phyloP scores from a whole-genome alignment of 805 yeast species.

The Suhomyces xylopsoci region DNA sequence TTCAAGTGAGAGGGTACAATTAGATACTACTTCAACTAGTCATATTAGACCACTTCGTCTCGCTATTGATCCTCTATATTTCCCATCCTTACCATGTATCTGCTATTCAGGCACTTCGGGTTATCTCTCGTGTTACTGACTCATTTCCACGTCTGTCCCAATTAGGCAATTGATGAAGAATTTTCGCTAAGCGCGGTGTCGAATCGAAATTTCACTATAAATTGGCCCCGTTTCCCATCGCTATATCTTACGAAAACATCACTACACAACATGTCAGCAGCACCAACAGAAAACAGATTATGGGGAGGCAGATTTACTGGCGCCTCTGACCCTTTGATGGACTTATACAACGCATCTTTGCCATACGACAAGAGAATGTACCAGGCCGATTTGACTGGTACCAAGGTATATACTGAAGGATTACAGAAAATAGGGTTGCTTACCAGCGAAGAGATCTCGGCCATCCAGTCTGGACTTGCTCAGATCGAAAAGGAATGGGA shows the following conservation, averaged over 20 bases:
- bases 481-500: constrained; percentile 80
- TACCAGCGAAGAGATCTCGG: constrained; percentile 65
- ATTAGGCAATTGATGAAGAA: constrained; percentile 6
- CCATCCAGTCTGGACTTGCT: constrained; percentile 81
- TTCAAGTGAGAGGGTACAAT: too few species aligned
- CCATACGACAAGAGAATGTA: constrained; percentile 96
- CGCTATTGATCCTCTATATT: too few species aligned
- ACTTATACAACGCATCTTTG: constrained; percentile 90
- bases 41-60: not conserved
- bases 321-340: constrained; percentile 96
- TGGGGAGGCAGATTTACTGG: constrained; percentile 99
- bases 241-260: not conserved
- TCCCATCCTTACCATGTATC: not conserved
- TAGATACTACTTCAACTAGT: not conserved
- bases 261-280: constrained; percentile 24
- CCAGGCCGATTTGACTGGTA: constrained; percentile 90
- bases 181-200: constrained; percentile 20
- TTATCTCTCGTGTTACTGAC: too few species aligned
- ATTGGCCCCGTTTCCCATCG: not conserved
- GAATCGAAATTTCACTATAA: constrained; percentile 13
- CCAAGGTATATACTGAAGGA: constrained; percentile 89
- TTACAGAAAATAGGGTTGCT: constrained; percentile 74
- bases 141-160: constrained; percentile 5
- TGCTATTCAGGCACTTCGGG: not conserved
- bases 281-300: constrained; percentile 65